Conservation (phyloP, 129 eudicot genomes). For the Flaveria ramosissima region DNA sequence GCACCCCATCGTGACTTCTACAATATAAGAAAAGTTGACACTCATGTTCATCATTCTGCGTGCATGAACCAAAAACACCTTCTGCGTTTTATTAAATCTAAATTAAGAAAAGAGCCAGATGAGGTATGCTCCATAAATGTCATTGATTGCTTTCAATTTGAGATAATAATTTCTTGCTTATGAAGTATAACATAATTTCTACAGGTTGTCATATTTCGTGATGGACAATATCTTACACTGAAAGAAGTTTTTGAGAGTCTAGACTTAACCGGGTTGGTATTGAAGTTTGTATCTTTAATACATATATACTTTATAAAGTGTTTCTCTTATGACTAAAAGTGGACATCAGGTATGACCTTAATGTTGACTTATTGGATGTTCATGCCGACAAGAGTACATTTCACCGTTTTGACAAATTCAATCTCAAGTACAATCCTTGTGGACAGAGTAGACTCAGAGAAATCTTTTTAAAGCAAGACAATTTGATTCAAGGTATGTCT, state of each 20-base stretch:
- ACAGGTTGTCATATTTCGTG: conserved; percentile 82
- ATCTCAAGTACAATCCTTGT: conserved; percentile 82
- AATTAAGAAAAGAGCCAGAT: conserved; percentile 69
- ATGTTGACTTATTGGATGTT: conserved; percentile 75
- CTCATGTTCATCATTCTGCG: conserved; percentile 81
- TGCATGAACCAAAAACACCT: conserved; percentile 89
- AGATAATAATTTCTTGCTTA: neutral
- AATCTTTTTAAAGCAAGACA: conserved; percentile 73
- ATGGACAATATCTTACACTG: conserved; percentile 66
- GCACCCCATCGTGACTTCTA: conserved; percentile 81
- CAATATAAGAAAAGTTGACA: conserved; percentile 74
- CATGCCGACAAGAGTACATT: conserved; percentile 80
- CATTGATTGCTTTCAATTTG: neutral
- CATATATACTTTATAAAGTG: conserved; percentile 11
- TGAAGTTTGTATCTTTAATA: conserved; percentile 5
- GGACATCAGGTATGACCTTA: conserved; percentile 58
- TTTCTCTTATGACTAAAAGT: neutral
- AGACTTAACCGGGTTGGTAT: conserved; percentile 65
- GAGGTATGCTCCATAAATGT: conserved; percentile 44
- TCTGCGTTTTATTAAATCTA: conserved; percentile 66
- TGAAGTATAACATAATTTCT: conserved; percentile 6
- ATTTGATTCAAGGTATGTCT: conserved; percentile 64
- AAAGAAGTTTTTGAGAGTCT: conserved; percentile 77
- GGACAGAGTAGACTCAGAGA: conserved; percentile 81
- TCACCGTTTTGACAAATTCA: conserved; percentile 76